Percentiles rank a stretch among this genome's conserved stretches.
Evolutionary conservation across 2,329 filamentous ascomycete species (phyloP).

Genomic region (Colletotrichum godetiae): DNA sequence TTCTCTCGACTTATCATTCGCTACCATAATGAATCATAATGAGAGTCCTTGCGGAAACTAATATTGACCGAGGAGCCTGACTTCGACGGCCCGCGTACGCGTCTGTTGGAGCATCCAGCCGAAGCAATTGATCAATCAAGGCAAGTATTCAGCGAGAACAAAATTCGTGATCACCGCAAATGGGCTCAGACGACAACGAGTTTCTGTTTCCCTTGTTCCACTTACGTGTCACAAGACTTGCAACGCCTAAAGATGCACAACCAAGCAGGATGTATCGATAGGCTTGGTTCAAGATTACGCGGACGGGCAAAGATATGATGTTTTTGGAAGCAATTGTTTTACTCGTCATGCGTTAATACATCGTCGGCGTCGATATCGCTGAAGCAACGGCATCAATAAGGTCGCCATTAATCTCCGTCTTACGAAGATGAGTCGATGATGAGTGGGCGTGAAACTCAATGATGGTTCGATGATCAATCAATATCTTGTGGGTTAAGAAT

Average conservation of each 20-base stretch:
- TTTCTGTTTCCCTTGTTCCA: neutral
- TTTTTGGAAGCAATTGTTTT: too few relatives aligned
- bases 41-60: neutral
- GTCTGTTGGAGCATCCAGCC: neutral
- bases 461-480: too few relatives aligned
- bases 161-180: neutral
- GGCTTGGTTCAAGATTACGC: too few relatives aligned
- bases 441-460: too few relatives aligned
- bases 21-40: too few relatives aligned
- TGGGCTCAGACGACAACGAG: neutral
- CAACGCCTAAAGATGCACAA: neutral
- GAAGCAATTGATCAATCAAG: neutral
- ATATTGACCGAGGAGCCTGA: neutral
- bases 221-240: neutral
- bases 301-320: too few relatives aligned
- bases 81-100: neutral
- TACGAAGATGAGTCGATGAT: too few relatives aligned
- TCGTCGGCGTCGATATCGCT: too few relatives aligned
- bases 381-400: too few relatives aligned
- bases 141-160: neutral
- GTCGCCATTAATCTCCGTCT: too few relatives aligned
- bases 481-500: too few relatives aligned
- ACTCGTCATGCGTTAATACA: too few relatives aligned
- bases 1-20: neutral
- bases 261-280: neutral